Base-by-base conservation (phyloP, 2,329 filamentous ascomycete genomes). In the Trichophyton benhamiae region DNA sequence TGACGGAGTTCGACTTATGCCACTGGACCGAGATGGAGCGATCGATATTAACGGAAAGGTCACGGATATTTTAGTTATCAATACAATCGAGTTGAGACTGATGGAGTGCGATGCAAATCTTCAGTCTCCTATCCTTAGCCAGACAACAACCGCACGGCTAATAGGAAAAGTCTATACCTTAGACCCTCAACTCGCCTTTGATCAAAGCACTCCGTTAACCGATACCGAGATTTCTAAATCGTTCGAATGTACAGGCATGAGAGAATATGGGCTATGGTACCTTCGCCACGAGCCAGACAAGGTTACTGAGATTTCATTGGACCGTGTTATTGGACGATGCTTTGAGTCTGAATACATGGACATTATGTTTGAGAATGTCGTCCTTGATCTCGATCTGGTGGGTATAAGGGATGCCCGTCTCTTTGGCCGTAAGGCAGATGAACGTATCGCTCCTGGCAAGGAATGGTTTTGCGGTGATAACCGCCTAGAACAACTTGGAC, bases 391-490 rank as follows among this genome's bases (percentile, higher is more conserved):
- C 8, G 82, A 83, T n/a, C 66, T 80, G 0, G 66, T 71, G 11
- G 76, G 77, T 1, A 70, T 82, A 0, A 57, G 75, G 0, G 71
- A 74, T n/a, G 80, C 76, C 0, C 76, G 82, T 1, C 65, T 68
- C 0, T 83, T 77, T 66, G 77, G 80, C 0, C 66, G 69, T 0
- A 64, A 72, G 11, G 71, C 76, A 15, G 80, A 85, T 62, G 63
- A 72, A 0, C 79, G 82, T 2, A 81, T 84, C 30, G 67, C 71
- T 0, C 59, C 67, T 0, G 75, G 72, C 13, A 75, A 77, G 27
- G 70, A 72, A 0, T 85, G 82, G 82, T 83, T 79, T 68, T 83
- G 80, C 78, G 81, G 77, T 0, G 82, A 85, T 59, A 75, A 75
- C 22, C 76, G 83, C 0, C 78, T 78, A 0, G 79, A 84, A 57